These are phyloP conservation scores for Fusarium decemcellulare DNA, from an alignment of 2,329 filamentous ascomycete genomes.

Conservation along the genomic window DNA sequence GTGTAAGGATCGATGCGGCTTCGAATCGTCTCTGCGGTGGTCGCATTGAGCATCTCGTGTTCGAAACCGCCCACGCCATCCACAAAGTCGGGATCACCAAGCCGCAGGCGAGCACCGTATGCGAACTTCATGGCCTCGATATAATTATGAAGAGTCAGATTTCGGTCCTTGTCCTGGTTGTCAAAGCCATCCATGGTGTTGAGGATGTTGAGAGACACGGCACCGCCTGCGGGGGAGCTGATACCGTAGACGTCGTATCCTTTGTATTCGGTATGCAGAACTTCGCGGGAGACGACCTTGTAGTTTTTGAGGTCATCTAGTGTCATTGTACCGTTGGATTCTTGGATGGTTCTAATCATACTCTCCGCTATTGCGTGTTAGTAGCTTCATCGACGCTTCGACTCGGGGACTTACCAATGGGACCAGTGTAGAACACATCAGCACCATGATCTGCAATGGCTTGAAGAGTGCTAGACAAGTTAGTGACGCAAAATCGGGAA, in stretches of 20 bases:
- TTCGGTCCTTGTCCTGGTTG: slow-evolving; percentile 65
- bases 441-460: slow-evolving; percentile 81
- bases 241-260: slow-evolving; percentile 79
- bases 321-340: slow-evolving; percentile 87
- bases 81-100: slow-evolving; percentile 88
- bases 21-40: slow-evolving; percentile 72
- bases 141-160: slow-evolving; percentile 84
- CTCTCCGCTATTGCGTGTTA: slow-evolving; percentile 70
- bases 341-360: slow-evolving; percentile 78
- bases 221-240: slow-evolving; percentile 83
- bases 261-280: slow-evolving; percentile 75
- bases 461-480: slow-evolving; percentile 72
- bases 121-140: slow-evolving; percentile 92
- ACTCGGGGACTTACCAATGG: slow-evolving; percentile 63
- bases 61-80: slow-evolving; percentile 75
- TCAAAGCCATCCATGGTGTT: slow-evolving; percentile 87
- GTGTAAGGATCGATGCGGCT: slow-evolving; percentile 77
- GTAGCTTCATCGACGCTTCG: not conserved
- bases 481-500: not conserved
- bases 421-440: slow-evolving; percentile 81
- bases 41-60: slow-evolving; percentile 73
- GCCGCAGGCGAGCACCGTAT: slow-evolving; percentile 82
- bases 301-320: slow-evolving; percentile 83
- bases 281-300: slow-evolving; percentile 73
- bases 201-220: slow-evolving; percentile 80